Conservation (phyloP, 2,329 filamentous ascomycete genomes). For the Aspergillus tanneri region DNA sequence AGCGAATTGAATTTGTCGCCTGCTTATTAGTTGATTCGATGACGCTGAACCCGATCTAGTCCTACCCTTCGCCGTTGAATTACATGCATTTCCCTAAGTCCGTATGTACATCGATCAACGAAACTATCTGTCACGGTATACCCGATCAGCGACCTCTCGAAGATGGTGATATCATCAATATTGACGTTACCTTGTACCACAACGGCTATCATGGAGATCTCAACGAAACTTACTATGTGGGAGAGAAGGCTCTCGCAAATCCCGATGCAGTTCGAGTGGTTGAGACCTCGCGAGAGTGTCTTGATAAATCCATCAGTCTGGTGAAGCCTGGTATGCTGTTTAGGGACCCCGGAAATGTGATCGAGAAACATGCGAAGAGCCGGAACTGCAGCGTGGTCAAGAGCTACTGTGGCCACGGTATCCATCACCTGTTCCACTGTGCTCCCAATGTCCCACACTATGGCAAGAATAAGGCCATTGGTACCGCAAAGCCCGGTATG, state of each 20-base stretch:
- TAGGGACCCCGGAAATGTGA: slow-evolving; percentile 88
- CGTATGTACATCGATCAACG: slow-evolving; percentile 92
- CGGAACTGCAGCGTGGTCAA: slow-evolving; percentile 86
- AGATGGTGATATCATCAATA: slow-evolving; percentile 95
- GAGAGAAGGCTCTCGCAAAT: slow-evolving; percentile 78
- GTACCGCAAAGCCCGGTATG: slow-evolving; percentile 92
- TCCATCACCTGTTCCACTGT: slow-evolving; percentile 91
- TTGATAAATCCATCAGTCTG: slow-evolving; percentile 85
- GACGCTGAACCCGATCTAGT: slow-evolving; percentile 53
- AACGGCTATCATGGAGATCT: slow-evolving; percentile 93
- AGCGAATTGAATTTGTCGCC: background rate
- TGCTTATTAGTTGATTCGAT: background rate
- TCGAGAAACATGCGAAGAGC: slow-evolving; percentile 90
- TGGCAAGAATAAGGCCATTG: slow-evolving; percentile 96
- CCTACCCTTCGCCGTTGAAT: slow-evolving; percentile 91
- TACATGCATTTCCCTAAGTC: slow-evolving; percentile 98
- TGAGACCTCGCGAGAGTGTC: slow-evolving; percentile 82
- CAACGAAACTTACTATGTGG: slow-evolving; percentile 98
- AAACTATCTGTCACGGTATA: slow-evolving; percentile 98
- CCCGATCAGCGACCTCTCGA: slow-evolving; percentile 83
- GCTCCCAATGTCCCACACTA: slow-evolving; percentile 96
- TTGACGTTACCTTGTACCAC: slow-evolving; percentile 93
- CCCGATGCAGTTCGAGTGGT: slow-evolving; percentile 86
- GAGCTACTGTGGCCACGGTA: slow-evolving; percentile 93
- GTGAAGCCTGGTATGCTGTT: slow-evolving; percentile 93